Base-by-base conservation (phyloP, 306 rosid species). In the Fragaria vesca region DNA sequence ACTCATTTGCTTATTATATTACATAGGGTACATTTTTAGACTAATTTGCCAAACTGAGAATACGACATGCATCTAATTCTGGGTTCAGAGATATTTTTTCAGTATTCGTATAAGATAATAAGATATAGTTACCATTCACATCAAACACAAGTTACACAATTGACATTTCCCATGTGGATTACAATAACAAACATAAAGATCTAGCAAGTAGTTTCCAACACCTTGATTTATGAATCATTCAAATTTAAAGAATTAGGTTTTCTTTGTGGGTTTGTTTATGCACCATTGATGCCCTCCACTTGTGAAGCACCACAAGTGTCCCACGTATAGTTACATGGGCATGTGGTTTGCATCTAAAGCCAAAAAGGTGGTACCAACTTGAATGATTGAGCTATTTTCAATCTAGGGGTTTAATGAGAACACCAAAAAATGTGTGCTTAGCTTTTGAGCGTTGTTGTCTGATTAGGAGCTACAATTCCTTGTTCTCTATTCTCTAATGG, bases 221-320 rank as follows among this genome's bases (percentile, higher is more conserved):
- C 9, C 68, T 12, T 62, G 7, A 5, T 62, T 30, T 24, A 26
- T 60, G 15, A 21, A 62, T 62, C 30, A 26, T 58, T 58, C 16
- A 61, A 61, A 4, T 61, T 4, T 28, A 61, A 26, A 61, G 20
- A 61, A 28, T 11, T 26, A 26, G 12, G 65, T 21, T 58, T 8
- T 58, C 4, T 58, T 24, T 18, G 4, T 30, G 10, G 30, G 15
- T 60, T 24, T 24, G 5, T 12, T 3, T 26, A 61, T 12, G 67
- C 67, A 30, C 11, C 20, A 13, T 62, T 28, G 20, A 30, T 66
- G 46, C 70, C 26, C 70, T 66, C 70, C 70, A 66, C 70, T 66
- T 8, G 70, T 2, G 45, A 36, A 36, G 70, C 26, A 18, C 26
- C 13, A 66, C 46, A 17, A 36, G 24, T 34, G 70, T 3, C 24